Evolutionary conservation across 2,329 filamentous ascomycete genomes (phyloP), one percentile per base, ranked within the genome.

Genomic region (Talaromyces funiculosus): DNA sequence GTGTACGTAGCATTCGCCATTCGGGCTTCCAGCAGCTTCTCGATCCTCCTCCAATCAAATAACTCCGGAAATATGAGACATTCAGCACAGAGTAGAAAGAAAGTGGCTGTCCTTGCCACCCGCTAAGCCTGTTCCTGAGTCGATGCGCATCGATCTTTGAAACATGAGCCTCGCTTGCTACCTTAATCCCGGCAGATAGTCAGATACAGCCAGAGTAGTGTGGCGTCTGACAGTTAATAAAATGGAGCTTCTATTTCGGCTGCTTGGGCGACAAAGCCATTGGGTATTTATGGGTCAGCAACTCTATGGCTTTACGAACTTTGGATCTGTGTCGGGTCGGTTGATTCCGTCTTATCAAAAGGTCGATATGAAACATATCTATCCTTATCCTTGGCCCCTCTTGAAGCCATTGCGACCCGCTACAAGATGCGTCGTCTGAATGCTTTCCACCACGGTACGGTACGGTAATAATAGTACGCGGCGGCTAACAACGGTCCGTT

Each of bases 71-170:
- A 35, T 20, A 20, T 4, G 18, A 33, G n/a, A 22, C 10, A 20
- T 51, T 35, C n/a, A 26, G 16, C 24, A 49, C 16, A 49, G 22
- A 20, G 29, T 29, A 33, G 22, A 22, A 33, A 31, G 29, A 2
- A 31, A 35, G 47, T 51, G 47, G 29, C 29, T 33, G 14, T 40
- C 51, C 20, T 54, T 29, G 51, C 51, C 51, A 54, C 51, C 51
- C 51, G 51, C 51, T 54, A 54, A 54, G 31, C 51, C 51, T 54
- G 51, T 54, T 54, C 51, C 51, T 54, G 51, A 54, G 51, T 40
- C 20, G 18, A 37, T 20, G 31, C 31, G 9, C 31, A 26, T 54
- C 20, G 33, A 33, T 16, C 20, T 24, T 26, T 54, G 35, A 40
- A 54, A 38, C 33, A 54, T 40, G 47, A 14, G 51, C 20, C 51